Base-by-base conservation (phyloP, 2,329 filamentous ascomycete species). In the Apiospora arundinis region DNA sequence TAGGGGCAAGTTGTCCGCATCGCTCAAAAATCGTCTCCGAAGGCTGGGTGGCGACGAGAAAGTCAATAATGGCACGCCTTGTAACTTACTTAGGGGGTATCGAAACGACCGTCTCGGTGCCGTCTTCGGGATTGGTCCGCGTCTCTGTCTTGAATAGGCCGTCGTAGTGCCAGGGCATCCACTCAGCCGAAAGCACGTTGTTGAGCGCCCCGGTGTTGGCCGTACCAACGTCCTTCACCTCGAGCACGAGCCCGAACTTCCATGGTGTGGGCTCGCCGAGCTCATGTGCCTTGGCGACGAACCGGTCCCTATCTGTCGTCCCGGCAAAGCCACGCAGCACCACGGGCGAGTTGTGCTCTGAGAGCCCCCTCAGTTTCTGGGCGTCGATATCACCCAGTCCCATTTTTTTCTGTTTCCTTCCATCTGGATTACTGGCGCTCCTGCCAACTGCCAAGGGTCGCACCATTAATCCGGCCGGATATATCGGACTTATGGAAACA, bases 111-210 rank as follows among this genome's bases (percentile, higher is more conserved):
- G 79, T 78, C n/a, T 82, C 82, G 7, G 82, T 81, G 0, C 83
- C 85, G 0, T 82, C 77, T 1, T 80, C 79, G 0, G n/a, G 65
- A 1, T 83, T 78, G 0, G 71, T 77, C 25, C 81, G 76, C 69
- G 85, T 85, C 12, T 82, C 81, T 0, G 86, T 85, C 75, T 89
- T 89, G 81, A 89, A 90, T 40, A 89, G 78, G 0, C 88, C 88
- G 68, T 90, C 88, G 48, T 84, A 90, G 73, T 90, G 88, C 77
- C 88, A 88, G 0, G 88, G 87, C 87, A 89, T 88, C 73, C 85
- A 84, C 71, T 89, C 87, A 1, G 83, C 82, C 0, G 85, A 87
- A 1, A 88, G 80, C 2, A 89, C 86, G 52, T 88, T 89, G 73
- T 89, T 89, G 25, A 85, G 77, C 0, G 84, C 82, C 14, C 81